Percentiles rank a stretch among this genome's conserved stretches.
phyloP scores from a whole-genome alignment of 345 rosid species.

The Clarkia xantiana region DNA sequence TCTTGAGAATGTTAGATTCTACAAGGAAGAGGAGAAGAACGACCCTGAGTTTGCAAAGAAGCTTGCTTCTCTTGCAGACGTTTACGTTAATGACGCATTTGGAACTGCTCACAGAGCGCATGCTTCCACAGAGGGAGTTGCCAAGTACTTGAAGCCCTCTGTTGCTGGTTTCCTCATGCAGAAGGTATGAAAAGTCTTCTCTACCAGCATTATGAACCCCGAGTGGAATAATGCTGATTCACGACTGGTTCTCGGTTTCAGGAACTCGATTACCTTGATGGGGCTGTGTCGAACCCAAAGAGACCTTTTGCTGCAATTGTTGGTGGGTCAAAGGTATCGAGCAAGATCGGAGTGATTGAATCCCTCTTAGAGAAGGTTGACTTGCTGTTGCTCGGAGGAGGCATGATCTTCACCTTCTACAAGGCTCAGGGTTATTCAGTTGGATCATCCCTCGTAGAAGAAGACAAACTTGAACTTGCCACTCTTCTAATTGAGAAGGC shows the following conservation, averaged over 20 bases:
- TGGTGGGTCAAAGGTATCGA: constrained; percentile 89
- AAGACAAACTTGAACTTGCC: constrained; percentile 83
- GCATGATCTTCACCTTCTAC: constrained; percentile 97
- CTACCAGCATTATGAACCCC: background rate
- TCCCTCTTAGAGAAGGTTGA: constrained; percentile 78
- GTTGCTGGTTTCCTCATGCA: constrained; percentile 97
- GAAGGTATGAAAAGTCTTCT: constrained; percentile 30
- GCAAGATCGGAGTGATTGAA: constrained; percentile 89
- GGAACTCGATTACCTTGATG: constrained; percentile 96
- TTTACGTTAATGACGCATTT: constrained; percentile 84
- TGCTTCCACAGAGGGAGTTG: constrained; percentile 87
- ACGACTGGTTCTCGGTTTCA: constrained; percentile 9
- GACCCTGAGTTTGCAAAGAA: constrained; percentile 91
- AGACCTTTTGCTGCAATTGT: constrained; percentile 94
- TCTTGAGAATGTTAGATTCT: constrained; percentile 82
- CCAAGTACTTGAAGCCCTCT: constrained; percentile 74
- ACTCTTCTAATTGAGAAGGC: constrained; percentile 75
- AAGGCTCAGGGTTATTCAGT: constrained; percentile 79
- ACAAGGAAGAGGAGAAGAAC: constrained; percentile 93
- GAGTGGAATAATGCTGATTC: background rate
- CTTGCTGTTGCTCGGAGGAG: constrained; percentile 83
- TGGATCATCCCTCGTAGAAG: constrained; percentile 90
- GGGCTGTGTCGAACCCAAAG: constrained; percentile 82
- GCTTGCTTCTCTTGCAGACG: constrained; percentile 78
- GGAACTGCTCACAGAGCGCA: constrained; percentile 94